Percentiles rank a stretch among this genome's conserved stretches.
phyloP scores from a whole-genome alignment of 495 filamentous ascomycete species.

The Zalerion maritima region DNA sequence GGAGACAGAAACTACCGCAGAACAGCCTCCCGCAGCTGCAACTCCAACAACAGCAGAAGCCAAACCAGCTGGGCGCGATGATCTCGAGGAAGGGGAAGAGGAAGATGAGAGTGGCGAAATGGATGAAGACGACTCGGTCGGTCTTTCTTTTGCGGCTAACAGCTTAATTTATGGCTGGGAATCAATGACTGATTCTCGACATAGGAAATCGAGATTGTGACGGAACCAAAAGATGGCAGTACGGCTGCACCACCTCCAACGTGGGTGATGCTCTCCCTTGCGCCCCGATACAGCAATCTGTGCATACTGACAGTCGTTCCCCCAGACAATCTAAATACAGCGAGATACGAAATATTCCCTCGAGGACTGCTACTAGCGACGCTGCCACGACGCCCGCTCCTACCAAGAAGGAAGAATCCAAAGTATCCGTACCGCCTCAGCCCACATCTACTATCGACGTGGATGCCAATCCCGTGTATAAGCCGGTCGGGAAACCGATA shows the following conservation, averaged over 20 bases:
- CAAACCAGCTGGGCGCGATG: slow-evolving; percentile 16
- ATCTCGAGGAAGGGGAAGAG: slow-evolving; percentile 44
- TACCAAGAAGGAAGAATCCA: slow-evolving; percentile 29
- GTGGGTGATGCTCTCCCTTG: slow-evolving; percentile 22
- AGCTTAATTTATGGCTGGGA: too few relatives aligned
- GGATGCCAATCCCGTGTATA: slow-evolving; percentile 65
- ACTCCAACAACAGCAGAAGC: slow-evolving; percentile 6
- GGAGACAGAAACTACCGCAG: slow-evolving; percentile 20
- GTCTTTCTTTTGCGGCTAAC: slow-evolving; percentile 8
- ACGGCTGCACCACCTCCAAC: slow-evolving; percentile 55
- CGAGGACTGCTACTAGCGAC: slow-evolving; percentile 43
- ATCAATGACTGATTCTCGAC: slow-evolving; percentile 10
- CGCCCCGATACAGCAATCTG: background rate
- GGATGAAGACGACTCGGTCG: slow-evolving; percentile 46
- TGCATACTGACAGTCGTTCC: slow-evolving; percentile 7
- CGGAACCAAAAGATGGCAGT: slow-evolving; percentile 64
- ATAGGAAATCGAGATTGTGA: slow-evolving; percentile 92
- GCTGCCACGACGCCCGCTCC: slow-evolving; percentile 24
- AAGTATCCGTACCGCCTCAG: too few relatives aligned
- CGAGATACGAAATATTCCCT: slow-evolving; percentile 52
- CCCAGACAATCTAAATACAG: slow-evolving; percentile 38
- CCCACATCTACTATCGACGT: slow-evolving; percentile 73
- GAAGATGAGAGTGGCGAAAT: slow-evolving; percentile 61
- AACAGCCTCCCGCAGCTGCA: slow-evolving; percentile 9
- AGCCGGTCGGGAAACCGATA: slow-evolving; percentile 58